These are phyloP conservation scores for Globisporangium heterothallicum DNA, from an alignment of 352 stramenopile genomes.

Conservation along the genomic window DNA sequence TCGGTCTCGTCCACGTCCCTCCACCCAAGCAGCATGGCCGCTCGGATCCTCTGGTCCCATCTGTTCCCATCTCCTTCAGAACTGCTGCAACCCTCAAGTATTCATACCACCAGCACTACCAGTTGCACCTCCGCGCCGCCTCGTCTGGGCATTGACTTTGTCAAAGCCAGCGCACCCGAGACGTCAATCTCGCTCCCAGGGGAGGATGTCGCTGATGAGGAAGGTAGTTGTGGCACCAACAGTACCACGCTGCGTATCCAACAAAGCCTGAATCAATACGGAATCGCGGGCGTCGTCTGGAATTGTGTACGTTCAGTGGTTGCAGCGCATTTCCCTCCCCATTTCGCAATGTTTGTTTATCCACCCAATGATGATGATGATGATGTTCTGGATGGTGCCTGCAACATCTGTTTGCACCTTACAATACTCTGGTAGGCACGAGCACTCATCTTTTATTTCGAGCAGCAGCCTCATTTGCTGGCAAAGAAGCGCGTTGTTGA, in stretches of 20 bases:
- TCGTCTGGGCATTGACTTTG: conserved; percentile 51
- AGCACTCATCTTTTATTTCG: conserved; percentile 37
- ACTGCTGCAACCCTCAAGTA: too few relatives aligned
- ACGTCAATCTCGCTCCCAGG: conserved; percentile 25
- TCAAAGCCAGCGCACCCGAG: conserved; percentile 41
- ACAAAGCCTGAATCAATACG: conserved; percentile 39
- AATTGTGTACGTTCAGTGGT: conserved; percentile 69
- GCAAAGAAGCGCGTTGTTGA: conserved; percentile 35
- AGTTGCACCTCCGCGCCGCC: conserved; percentile 4
- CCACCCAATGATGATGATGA: conserved; percentile 1
- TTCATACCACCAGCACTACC: background rate
- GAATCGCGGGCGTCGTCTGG: conserved; percentile 71
- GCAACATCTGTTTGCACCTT: background rate
- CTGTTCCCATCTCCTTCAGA: conserved; percentile 21
- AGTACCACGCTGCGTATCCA: conserved; percentile 19
- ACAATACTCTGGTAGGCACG: conserved; percentile 24
- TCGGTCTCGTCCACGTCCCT: too few relatives aligned
- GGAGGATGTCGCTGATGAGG: too few relatives aligned
- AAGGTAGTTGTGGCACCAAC: background rate
- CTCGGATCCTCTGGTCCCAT: conserved; percentile 25
- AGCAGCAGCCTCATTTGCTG: conserved; percentile 24
- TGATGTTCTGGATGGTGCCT: too few relatives aligned
- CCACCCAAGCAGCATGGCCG: conserved; percentile 9
- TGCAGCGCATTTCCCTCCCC: too few relatives aligned
- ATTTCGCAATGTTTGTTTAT: conserved; percentile 10